phyloP scores from a whole-genome alignment of 768 basidiomycete species.

The Mrakia frigida region DNA sequence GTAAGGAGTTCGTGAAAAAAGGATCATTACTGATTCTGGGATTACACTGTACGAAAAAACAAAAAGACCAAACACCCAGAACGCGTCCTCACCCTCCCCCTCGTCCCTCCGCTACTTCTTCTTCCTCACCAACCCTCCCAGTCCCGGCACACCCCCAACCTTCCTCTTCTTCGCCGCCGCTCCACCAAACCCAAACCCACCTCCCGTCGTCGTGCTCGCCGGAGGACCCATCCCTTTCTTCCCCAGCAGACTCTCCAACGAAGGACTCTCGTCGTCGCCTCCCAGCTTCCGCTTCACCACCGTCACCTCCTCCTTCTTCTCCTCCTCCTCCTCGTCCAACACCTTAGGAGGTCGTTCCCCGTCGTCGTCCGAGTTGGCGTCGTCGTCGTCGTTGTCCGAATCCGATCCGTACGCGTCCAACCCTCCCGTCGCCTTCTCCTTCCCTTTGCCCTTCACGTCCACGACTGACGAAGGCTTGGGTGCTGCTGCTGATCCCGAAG shows the following conservation, averaged over 20 bases:
- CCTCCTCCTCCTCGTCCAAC: neutral
- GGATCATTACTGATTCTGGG: no score
- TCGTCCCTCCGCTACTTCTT: slow-evolving; percentile 13
- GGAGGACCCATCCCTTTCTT: slow-evolving; percentile 25
- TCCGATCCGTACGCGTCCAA: slow-evolving; percentile 22
- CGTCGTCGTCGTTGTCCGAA: slow-evolving; percentile 24
- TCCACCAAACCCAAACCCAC: slow-evolving; percentile 26
- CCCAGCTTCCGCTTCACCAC: slow-evolving; percentile 26
- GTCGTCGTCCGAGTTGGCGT: slow-evolving; percentile 28
- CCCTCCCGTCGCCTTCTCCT: slow-evolving; percentile 9
- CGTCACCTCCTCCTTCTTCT: neutral
- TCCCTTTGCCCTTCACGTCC: slow-evolving; percentile 34
- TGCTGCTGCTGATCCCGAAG: slow-evolving; percentile 35
- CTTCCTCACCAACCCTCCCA: slow-evolving; percentile 25
- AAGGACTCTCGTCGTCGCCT: slow-evolving; percentile 9
- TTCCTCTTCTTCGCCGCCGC: slow-evolving; percentile 26
- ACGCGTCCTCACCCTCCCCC: neutral
- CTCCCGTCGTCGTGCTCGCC: neutral
- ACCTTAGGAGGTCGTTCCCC: neutral
- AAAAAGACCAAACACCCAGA: neutral
- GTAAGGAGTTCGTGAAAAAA: no score
- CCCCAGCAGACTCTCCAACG: slow-evolving; percentile 12
- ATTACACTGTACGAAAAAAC: neutral
- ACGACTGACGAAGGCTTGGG: slow-evolving; percentile 29
- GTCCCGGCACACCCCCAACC: slow-evolving; percentile 16